These are phyloP conservation scores for Colletotrichum scovillei DNA, from an alignment of 2,329 filamentous ascomycete genomes.

Conservation along the genomic window DNA sequence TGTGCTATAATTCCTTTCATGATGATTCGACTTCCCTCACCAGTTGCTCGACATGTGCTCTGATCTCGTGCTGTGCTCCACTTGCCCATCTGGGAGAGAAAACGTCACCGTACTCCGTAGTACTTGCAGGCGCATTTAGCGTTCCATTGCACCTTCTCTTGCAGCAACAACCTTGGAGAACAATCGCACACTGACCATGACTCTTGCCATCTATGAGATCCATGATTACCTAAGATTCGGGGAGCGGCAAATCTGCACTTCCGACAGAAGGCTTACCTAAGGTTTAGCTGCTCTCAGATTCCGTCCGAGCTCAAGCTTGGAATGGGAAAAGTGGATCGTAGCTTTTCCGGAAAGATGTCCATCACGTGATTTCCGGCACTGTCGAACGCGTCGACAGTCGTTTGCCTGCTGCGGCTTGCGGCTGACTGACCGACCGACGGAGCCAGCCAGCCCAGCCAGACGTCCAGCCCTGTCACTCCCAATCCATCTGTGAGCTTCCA, in stretches of 20 bases:
- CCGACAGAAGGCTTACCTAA: not conserved
- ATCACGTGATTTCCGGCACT: slow-evolving; percentile 9
- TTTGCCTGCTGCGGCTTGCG: slow-evolving; percentile 37
- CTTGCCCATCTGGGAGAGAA: slow-evolving; percentile 14
- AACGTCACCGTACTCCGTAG: slow-evolving; percentile 23
- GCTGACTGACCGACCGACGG: slow-evolving; percentile 29
- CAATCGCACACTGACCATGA: slow-evolving; percentile 5
- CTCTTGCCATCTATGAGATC: no score
- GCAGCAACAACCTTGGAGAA: not conserved
- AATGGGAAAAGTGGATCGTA: no score
- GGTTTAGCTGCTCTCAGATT: no score
- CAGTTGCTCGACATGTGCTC: slow-evolving; percentile 19
- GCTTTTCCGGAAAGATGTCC: not conserved
- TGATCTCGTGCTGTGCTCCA: slow-evolving; percentile 28
- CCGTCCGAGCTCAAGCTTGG: slow-evolving; percentile 11
- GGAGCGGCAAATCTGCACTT: not conserved
- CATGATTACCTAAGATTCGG: no score
- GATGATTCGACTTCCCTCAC: slow-evolving; percentile 8
- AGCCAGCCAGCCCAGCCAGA: slow-evolving; percentile 23
- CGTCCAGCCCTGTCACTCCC: slow-evolving; percentile 34
- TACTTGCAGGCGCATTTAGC: not conserved
- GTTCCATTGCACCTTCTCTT: slow-evolving; percentile 3
- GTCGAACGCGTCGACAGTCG: slow-evolving; percentile 36
- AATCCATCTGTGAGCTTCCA: slow-evolving; percentile 32
- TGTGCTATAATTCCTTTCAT: not conserved